These are phyloP conservation scores for Talaromyces borbonicus DNA, from an alignment of 495 filamentous ascomycete species.

Conservation along the genomic window DNA sequence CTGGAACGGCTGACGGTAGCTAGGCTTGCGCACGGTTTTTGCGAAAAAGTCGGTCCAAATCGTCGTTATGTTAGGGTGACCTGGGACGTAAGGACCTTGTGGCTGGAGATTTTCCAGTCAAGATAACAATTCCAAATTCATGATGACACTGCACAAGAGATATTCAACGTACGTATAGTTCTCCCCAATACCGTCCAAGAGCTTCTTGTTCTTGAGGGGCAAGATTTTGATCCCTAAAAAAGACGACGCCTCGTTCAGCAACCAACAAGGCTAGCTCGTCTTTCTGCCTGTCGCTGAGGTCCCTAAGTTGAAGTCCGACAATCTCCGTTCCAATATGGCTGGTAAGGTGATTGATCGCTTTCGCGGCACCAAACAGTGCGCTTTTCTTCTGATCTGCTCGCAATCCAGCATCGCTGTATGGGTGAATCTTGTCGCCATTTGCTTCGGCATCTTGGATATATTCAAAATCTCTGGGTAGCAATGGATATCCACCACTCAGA, in stretches of 20 bases:
- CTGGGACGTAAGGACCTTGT: neutral
- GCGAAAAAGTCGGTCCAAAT: neutral
- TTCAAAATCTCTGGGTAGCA: neutral
- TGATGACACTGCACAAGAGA: neutral
- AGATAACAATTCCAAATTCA: neutral
- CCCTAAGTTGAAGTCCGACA: slow-evolving; percentile 56
- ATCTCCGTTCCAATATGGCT: slow-evolving; percentile 68
- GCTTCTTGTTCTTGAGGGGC: slow-evolving; percentile 57
- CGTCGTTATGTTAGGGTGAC: neutral
- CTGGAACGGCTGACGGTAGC: neutral
- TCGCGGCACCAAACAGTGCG: slow-evolving; percentile 40
- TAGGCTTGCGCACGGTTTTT: neutral
- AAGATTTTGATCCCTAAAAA: slow-evolving; percentile 62
- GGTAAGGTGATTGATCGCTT: slow-evolving; percentile 50
- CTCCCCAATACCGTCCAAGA: slow-evolving; percentile 57
- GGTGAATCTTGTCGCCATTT: slow-evolving; percentile 3
- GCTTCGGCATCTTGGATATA: neutral
- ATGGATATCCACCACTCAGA: neutral
- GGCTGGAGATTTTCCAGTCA: neutral
- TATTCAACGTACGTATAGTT: slow-evolving; percentile 47
- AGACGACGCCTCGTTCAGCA: slow-evolving; percentile 61
- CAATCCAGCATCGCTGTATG: slow-evolving; percentile 33
- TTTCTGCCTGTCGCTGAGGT: slow-evolving; percentile 57
- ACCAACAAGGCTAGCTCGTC: slow-evolving; percentile 67
- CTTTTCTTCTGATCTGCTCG: slow-evolving; percentile 44